These are phyloP conservation scores for Penicillium desertorum DNA, from an alignment of 495 filamentous ascomycete genomes.

Conservation along the genomic window DNA sequence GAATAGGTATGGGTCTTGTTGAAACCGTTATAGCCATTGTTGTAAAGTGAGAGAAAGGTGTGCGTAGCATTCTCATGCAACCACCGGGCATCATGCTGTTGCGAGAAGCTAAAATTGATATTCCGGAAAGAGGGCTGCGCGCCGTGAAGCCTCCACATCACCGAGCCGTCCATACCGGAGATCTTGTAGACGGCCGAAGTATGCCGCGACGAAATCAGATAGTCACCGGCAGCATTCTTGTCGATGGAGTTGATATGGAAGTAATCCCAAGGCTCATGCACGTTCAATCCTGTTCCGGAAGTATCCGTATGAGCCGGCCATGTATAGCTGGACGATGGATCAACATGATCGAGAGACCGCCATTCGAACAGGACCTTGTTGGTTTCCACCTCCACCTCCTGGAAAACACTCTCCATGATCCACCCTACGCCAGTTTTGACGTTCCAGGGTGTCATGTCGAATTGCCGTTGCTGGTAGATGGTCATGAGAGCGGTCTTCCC, in stretches of 20 bases:
- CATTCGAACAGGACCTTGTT: conserved; percentile 54
- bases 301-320: conserved; percentile 48
- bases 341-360: conserved; percentile 52
- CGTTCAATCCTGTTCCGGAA: conserved; percentile 44
- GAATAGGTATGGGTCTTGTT: conserved; percentile 50
- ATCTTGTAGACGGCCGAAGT: conserved; percentile 59
- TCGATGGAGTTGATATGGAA: conserved; percentile 67
- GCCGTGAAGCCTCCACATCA: conserved; percentile 60
- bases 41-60: conserved; percentile 54
- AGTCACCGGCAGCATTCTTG: conserved; percentile 56
- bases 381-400: conserved; percentile 53
- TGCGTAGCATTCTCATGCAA: conserved; percentile 51
- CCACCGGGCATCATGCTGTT: conserved; percentile 63
- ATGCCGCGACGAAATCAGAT: conserved; percentile 60
- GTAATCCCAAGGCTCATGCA: conserved; percentile 57
- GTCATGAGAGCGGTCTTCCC: conserved; percentile 55
- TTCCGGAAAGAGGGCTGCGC: conserved; percentile 47
- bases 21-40: conserved; percentile 54
- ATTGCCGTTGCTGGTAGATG: conserved; percentile 55
- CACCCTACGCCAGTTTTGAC: conserved; percentile 48
- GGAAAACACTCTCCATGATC: conserved; percentile 52
- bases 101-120: conserved; percentile 56
- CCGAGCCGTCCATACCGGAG: conserved; percentile 55
- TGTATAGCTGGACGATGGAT: conserved; percentile 47
- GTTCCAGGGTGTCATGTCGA: conserved; percentile 54